phyloP scores from a whole-genome alignment of 1,284 basidiomycete species.

The Leccinum fallax region DNA sequence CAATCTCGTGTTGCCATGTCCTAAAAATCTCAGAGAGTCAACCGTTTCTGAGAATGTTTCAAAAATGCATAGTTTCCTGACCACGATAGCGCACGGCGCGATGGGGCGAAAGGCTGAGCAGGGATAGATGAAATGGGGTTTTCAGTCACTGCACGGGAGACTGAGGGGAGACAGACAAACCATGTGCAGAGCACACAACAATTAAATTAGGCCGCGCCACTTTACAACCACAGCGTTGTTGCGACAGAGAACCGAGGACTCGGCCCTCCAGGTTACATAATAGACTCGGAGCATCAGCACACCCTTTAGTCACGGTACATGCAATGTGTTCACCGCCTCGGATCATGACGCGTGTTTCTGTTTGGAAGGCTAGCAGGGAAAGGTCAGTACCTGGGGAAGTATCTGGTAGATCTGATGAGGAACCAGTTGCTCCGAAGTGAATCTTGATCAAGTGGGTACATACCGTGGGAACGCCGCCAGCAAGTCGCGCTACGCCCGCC shows the following conservation, averaged over 20 bases:
- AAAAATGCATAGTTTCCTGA: background rate
- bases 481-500: no score
- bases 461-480: no score
- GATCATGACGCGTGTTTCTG: background rate
- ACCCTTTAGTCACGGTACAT: background rate
- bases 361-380: no score
- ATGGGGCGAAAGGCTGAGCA: background rate
- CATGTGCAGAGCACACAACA: no score
- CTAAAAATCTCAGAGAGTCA: background rate
- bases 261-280: background rate
- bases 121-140: background rate
- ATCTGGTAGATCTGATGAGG: no score
- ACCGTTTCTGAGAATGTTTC: background rate
- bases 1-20: constrained; percentile 8
- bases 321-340: background rate
- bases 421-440: no score
- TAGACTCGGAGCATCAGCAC: background rate
- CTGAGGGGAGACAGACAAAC: background rate
- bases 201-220: no score
- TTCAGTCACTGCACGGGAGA: background rate
- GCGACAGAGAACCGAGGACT: background rate
- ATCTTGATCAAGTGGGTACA: no score
- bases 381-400: no score
- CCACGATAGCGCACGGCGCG: background rate
- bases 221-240: no score